Base-by-base conservation (phyloP, 345 rosid species). In the Aquilaria malaccensis region DNA sequence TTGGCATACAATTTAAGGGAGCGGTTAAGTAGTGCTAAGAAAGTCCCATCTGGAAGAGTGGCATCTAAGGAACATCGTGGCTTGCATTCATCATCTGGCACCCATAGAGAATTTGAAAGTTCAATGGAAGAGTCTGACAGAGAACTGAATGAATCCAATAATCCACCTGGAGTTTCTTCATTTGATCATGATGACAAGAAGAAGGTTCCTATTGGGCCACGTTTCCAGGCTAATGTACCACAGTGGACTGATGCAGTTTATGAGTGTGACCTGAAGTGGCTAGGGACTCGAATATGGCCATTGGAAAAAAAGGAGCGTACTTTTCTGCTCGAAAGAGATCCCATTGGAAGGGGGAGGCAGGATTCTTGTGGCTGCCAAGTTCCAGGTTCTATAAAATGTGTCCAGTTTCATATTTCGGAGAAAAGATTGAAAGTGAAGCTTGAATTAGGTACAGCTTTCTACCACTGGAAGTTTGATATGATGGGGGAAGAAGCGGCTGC, bases 261-360 rank as follows among this genome's bases (percentile, higher is more conserved):
- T 50, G 87, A 83, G 72, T 74, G 77, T 66, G 85, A 88, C 68
- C 12, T 67, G 31, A 88, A 88, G 75, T 90, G 99, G 97, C 56
- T 78, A n/a, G 99, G 99, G 53, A 69, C 74, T 46, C 81, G 30
- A 64, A 45, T 78, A 58, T 94, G 99, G 99, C 97, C 97, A 33
- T 75, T 72, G 64, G 80, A 63, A 55, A 74, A 63, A 50, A 61
- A 66, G 43, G 73, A 73, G 57, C 59, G 10, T 41, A 78, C 54
- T 41, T 22, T 52, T 66, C 72, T 88, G n/a, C 73, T 90, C 33
- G 96, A 94, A 80, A 74, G 92, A 70, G 95, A 86, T 64, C 93
- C 78, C 2, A 88, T 94, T 45, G 99, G 99, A 43, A 90, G 80
- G 75, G 97, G 95, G 70, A 86, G 97, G 65, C 78, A 75, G 63